These are phyloP conservation scores for Sclerotinia glacialis DNA, from an alignment of 2,329 filamentous ascomycete species.

Conservation along the genomic window DNA sequence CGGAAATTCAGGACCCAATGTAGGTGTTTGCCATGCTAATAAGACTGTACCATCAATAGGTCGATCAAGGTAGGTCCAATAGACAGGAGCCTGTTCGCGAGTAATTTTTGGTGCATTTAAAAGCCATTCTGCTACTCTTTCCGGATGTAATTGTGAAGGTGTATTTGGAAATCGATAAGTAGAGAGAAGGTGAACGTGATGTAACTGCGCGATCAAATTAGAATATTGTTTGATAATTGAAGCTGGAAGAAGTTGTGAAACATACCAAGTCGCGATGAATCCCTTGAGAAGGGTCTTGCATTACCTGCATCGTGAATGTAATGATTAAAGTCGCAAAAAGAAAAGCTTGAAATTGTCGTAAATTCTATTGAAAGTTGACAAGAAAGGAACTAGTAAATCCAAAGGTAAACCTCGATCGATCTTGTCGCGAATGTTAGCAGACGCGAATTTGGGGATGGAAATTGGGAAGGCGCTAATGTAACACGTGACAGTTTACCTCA, in stretches of 20 bases:
- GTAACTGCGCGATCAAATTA: conserved; percentile 31
- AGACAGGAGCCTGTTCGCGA: conserved; percentile 80
- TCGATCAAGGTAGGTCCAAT: conserved; percentile 86
- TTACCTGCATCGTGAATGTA: conserved; percentile 29
- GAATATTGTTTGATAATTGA: conserved; percentile 18
- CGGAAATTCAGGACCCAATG: conserved; percentile 70
- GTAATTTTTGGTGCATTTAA: conserved; percentile 81
- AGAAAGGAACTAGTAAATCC: background rate
- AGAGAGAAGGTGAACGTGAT: conserved; percentile 85
- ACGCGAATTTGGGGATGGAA: conserved; percentile 14
- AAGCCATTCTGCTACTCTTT: conserved; percentile 80
- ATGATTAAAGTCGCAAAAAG: conserved; percentile 9
- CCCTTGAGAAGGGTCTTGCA: conserved; percentile 46
- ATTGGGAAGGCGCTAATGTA: background rate
- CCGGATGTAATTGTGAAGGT: conserved; percentile 62
- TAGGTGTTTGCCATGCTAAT: conserved; percentile 83
- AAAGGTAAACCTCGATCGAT: conserved; percentile 1
- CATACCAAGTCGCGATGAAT: conserved; percentile 47
- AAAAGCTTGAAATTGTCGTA: background rate
- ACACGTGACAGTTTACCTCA: conserved; percentile 1
- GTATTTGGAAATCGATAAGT: conserved; percentile 75
- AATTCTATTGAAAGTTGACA: background rate
- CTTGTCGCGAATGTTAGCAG: conserved; percentile 10
- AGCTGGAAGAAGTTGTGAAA: conserved; percentile 24
- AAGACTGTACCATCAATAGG: conserved; percentile 80